Evolutionary conservation across 1,284 basidiomycete species (phyloP), one percentile per base, ranked within the genome.

Genomic region (Sphaerobolus stellatus): DNA sequence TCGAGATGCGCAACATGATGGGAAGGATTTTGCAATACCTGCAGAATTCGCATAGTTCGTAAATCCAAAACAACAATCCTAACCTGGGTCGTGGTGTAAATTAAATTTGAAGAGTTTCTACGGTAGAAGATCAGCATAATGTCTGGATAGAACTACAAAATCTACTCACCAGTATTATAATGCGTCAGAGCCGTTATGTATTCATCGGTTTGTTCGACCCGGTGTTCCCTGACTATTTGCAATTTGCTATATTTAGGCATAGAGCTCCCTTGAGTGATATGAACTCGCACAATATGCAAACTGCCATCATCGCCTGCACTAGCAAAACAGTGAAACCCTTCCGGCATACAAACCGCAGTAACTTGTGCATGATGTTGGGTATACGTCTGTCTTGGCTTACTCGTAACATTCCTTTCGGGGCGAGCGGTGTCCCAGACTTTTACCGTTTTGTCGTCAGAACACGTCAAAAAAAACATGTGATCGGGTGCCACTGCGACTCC

Each of bases 401-500:
- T 85, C 13, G 86, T 88, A 14, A 89, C 88, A 62, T 88, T 92
- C 58, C 90, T 80, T 63, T 92, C 91, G 33, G 92, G 70, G 8
- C 88, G 78, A 5, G 86, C 83, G 0, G 88, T 83, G 64, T 93
- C 91, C 91, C 90, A 93, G 5, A 92, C 78, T 66, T 91, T 89
- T 58, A 95, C 81, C 0, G 85, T 88, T 59, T 86, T 86, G 65
- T 97, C 94, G 59, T 90, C 85, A 1, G 93, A 95, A 0, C 86
- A 82, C 0, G 94, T 90, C 1, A 93, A 88, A 63, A 99, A 98
- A 76, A 98, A 99, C 60, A 87, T 74, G 60, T 97, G 93, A 66
- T 99, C 97, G 0, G 94, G 93, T 1, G 96, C 89, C 9, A 96
- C 90, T 1, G 88, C 88, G 16, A 99, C 75, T 1, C 85, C 81